A percentile compares a stretch with the other conserved stretches of the same genome.
Evolutionary conservation across 2,329 filamentous ascomycete genomes (phyloP).

Genomic region (Exophiala viscosa): DNA sequence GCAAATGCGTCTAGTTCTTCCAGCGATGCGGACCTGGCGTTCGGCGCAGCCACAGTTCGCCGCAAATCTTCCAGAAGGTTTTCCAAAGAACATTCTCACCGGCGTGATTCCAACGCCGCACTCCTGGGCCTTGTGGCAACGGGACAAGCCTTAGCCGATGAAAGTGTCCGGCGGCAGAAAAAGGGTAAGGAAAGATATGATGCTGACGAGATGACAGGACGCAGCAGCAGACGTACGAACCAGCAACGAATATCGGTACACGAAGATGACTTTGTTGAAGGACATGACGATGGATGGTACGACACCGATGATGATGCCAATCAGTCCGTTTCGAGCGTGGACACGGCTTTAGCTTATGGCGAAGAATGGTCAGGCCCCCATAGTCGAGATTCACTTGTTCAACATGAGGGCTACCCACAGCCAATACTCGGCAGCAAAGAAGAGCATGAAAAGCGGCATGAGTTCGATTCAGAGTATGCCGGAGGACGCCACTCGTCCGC

Average conservation of each 20-base stretch:
- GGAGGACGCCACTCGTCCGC: conserved; percentile 7
- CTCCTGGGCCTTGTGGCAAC: conserved; percentile 48
- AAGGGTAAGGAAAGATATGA: conserved; percentile 21
- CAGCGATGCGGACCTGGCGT: conserved; percentile 65
- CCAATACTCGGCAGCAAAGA: conserved; percentile 30
- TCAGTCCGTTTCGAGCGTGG: conserved; percentile 47
- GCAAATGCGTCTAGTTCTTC: conserved; percentile 65
- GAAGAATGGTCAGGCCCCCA: conserved; percentile 38
- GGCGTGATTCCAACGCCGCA: conserved; percentile 42
- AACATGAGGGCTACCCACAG: conserved; percentile 47
- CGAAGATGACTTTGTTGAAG: conserved; percentile 14
- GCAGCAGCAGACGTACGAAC: not conserved
- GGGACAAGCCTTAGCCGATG: conserved; percentile 45
- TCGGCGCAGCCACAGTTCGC: conserved; percentile 55
- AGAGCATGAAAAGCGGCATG: conserved; percentile 21
- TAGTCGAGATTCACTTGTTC: conserved; percentile 52
- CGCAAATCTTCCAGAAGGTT: conserved; percentile 32
- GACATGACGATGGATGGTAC: conserved; percentile 57
- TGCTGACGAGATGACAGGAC: conserved; percentile 22
- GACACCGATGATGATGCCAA: conserved; percentile 54
- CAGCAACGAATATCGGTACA: conserved; percentile 10
- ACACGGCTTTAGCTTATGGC: conserved; percentile 61
- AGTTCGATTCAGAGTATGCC: not conserved
- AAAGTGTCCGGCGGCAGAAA: conserved; percentile 26
- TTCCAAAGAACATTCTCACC: conserved; percentile 21